Percentiles rank a stretch among this genome's conserved stretches.
Conservation (phyloP, 148 eudicot genomes). For the Fagopyrum esculentum region DNA sequence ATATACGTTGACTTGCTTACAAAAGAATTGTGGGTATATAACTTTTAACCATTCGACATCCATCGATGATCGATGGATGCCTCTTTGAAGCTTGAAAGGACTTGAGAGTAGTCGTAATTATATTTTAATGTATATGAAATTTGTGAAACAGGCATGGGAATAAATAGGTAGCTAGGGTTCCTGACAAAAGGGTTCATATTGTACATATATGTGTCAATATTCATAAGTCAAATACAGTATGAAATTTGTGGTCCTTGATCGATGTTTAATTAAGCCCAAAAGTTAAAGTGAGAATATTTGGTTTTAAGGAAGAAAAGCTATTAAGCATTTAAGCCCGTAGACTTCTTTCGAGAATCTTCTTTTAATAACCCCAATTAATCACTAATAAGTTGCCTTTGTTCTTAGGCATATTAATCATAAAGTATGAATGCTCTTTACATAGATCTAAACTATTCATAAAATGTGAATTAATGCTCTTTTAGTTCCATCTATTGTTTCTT, state of each 20-base stretch:
- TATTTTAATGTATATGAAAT: neutral
- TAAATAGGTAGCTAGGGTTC: neutral
- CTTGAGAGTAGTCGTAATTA: neutral
- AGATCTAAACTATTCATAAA: neutral
- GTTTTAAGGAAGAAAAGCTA: neutral
- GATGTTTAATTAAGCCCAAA: neutral
- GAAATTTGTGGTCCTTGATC: neutral
- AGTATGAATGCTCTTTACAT: neutral
- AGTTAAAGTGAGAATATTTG: conserved; percentile 3
- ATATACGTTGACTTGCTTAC: neutral
- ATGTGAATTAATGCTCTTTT: too few species aligned
- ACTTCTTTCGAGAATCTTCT: neutral
- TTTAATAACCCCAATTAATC: neutral
- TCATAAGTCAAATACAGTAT: neutral
- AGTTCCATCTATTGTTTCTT: too few species aligned
- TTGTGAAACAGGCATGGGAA: neutral
- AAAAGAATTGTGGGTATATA: neutral
- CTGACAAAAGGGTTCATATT: neutral
- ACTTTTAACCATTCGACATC: neutral
- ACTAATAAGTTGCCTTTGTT: neutral
- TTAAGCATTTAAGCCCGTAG: neutral
- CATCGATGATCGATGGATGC: neutral
- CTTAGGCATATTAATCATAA: neutral
- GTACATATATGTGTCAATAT: neutral
- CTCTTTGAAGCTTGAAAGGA: neutral